Evolutionary conservation across 208 protist species (phyloP).

Genomic region (Leishmania major): DNA sequence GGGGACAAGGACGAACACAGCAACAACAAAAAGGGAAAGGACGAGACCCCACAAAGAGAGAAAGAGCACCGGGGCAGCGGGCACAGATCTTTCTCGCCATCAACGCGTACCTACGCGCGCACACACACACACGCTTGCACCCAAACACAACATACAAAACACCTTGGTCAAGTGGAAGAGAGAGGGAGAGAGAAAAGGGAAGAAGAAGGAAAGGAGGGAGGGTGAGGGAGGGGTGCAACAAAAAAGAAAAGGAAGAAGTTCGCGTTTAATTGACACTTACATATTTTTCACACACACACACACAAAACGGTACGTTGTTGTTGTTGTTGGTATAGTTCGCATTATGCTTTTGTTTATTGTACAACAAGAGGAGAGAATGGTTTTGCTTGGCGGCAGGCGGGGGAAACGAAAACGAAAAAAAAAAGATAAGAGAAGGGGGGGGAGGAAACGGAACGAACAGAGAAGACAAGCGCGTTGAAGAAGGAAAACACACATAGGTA

Average conservation of each 20-base stretch:
- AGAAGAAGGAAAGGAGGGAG: too few relatives aligned
- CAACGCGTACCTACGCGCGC: background rate
- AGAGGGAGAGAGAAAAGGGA: background rate
- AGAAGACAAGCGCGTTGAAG: background rate
- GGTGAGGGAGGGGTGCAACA: background rate
- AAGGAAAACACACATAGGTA: background rate
- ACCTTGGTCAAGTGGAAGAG: background rate
- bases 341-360: background rate
- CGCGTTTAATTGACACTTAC: background rate
- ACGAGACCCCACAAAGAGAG: background rate
- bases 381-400: slow-evolving; percentile 7
- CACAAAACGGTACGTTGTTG: background rate
- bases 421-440: background rate
- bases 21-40: background rate
- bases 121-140: background rate
- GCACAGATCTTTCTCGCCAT: background rate
- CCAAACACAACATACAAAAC: background rate
- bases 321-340: too few relatives aligned
- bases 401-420: background rate
- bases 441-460: background rate
- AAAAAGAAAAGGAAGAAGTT: background rate
- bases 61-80: background rate
- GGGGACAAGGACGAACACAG: background rate
- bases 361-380: slow-evolving; percentile 19
- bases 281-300: background rate